Conservation (phyloP, 192 early-diverging fungal species). For the Martensiomyces pterosporus region DNA sequence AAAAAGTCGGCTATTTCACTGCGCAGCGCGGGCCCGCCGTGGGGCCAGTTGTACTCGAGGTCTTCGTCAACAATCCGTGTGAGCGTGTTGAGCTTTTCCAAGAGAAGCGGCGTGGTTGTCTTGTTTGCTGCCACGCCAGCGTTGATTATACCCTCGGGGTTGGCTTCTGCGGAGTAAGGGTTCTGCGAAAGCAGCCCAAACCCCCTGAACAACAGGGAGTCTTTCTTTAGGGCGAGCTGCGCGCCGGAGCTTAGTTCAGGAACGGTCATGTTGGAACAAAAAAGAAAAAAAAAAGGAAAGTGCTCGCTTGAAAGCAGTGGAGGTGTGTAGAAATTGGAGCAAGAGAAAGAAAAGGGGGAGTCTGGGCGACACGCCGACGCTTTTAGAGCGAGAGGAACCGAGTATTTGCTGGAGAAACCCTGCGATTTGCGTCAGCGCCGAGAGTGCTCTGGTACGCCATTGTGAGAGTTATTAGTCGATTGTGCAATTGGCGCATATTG, state of each 20-base stretch:
- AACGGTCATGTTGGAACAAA: conserved; percentile 7
- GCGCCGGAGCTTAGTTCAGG: conserved; percentile 36
- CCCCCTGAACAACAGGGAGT: conserved; percentile 22
- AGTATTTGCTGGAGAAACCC: too few relatives aligned
- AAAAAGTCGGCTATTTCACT: conserved; percentile 56
- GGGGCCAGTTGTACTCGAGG: conserved; percentile 44
- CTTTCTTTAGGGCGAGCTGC: conserved; percentile 17
- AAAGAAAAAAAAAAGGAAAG: neutral
- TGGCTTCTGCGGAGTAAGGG: conserved; percentile 44
- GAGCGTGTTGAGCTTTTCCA: conserved; percentile 50
- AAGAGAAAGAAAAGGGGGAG: too few relatives aligned
- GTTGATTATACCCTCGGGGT: conserved; percentile 73
- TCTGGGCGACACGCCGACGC: too few relatives aligned
- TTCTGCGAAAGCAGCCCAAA: conserved; percentile 18
- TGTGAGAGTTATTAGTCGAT: too few relatives aligned
- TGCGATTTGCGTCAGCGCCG: too few relatives aligned
- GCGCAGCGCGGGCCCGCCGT: conserved; percentile 59
- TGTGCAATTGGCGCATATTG: too few relatives aligned
- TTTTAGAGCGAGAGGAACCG: too few relatives aligned
- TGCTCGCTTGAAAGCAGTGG: conserved; percentile 1
- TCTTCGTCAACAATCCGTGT: conserved; percentile 20
- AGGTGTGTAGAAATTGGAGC: neutral
- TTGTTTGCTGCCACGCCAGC: conserved; percentile 77
- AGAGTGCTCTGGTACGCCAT: too few relatives aligned
- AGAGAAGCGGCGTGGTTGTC: conserved; percentile 55